phyloP scores from a whole-genome alignment of 106 monocot species.

The Apostasia shenzhenica region DNA sequence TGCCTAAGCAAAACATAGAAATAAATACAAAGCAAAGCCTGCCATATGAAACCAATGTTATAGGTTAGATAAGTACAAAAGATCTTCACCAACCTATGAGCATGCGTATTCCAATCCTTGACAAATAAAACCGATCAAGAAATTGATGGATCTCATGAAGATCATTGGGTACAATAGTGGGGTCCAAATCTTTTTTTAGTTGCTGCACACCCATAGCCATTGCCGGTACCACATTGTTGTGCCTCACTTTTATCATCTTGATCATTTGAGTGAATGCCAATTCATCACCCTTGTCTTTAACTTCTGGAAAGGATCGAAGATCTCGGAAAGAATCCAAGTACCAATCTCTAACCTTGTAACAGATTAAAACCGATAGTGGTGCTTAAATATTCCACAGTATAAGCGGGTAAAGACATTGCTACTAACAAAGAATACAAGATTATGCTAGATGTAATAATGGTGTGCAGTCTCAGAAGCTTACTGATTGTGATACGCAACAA shows the following conservation, averaged over 20 bases:
- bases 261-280: constrained; percentile 86
- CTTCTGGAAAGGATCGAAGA: constrained; percentile 66
- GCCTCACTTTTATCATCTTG: constrained; percentile 87
- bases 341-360: constrained; percentile 77
- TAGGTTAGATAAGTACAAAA: background rate
- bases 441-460: background rate
- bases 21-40: background rate
- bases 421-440: background rate
- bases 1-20: background rate
- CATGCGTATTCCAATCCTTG: constrained; percentile 92
- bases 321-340: constrained; percentile 90
- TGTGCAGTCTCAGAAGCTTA: background rate
- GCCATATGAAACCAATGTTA: background rate
- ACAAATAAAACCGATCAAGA: constrained; percentile 94
- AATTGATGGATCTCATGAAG: constrained; percentile 81
- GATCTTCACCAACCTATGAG: constrained; percentile 54
- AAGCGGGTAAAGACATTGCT: background rate
- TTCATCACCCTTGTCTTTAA: constrained; percentile 50
- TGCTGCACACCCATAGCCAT: constrained; percentile 93
- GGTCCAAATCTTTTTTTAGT: constrained; percentile 61
- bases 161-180: constrained; percentile 28
- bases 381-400: background rate
- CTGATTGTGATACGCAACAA: too few species aligned
- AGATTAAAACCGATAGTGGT: background rate
- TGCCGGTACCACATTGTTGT: constrained; percentile 89